These are phyloP conservation scores for Calonectria henricotiae DNA, from an alignment of 2,329 filamentous ascomycete genomes.

Conservation along the genomic window DNA sequence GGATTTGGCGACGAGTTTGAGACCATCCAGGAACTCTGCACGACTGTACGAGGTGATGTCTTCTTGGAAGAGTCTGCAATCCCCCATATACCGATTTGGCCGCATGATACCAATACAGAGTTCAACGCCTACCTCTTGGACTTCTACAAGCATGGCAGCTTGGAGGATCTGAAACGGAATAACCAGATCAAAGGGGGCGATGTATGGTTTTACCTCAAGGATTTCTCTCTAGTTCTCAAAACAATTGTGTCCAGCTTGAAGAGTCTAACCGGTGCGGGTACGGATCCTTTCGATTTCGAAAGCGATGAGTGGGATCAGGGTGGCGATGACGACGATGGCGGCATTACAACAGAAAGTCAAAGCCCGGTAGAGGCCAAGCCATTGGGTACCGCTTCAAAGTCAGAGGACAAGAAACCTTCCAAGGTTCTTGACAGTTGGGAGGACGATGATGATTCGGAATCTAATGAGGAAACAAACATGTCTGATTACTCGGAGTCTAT, in stretches of 20 bases:
- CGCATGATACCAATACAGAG: constrained; percentile 65
- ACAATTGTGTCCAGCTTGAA: constrained; percentile 80
- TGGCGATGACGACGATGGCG: neutral
- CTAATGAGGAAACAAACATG: constrained; percentile 55
- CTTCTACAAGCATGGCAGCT: constrained; percentile 83
- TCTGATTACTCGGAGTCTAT: neutral
- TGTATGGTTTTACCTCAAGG: constrained; percentile 81
- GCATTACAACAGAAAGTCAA: constrained; percentile 43
- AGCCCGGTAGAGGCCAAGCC: constrained; percentile 13
- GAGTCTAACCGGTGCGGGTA: constrained; percentile 64
- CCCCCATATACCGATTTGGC: constrained; percentile 77
- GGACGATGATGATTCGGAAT: constrained; percentile 33
- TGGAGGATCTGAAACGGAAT: constrained; percentile 72
- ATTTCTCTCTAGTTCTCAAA: constrained; percentile 72
- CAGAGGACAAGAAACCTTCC: constrained; percentile 43
- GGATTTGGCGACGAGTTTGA: constrained; percentile 77
- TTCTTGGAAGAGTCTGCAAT: constrained; percentile 84
- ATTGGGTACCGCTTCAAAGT: constrained; percentile 19
- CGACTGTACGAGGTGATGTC: constrained; percentile 76
- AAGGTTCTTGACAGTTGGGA: constrained; percentile 63
- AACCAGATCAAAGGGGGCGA: constrained; percentile 79
- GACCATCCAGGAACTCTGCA: constrained; percentile 78
- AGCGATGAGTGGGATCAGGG: constrained; percentile 55
- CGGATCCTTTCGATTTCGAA: constrained; percentile 54
- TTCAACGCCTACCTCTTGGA: constrained; percentile 82